Percentiles rank a stretch among this genome's conserved stretches.
Evolutionary conservation across 2,329 filamentous ascomycete genomes (phyloP).

Genomic region (Sodiomyces alkalinus): DNA sequence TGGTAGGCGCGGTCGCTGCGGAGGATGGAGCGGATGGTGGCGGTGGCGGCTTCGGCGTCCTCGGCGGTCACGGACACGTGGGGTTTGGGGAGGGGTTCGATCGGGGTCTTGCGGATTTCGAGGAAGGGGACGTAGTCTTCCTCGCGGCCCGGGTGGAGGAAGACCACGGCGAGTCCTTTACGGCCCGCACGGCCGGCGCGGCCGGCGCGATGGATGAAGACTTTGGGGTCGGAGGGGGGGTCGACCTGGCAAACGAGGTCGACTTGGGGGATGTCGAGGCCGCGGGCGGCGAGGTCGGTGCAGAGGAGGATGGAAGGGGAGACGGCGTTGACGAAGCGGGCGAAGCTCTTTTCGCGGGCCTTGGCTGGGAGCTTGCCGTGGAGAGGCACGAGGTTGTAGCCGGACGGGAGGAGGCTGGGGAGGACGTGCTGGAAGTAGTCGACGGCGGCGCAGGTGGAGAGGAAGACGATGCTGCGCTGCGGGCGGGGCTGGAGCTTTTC

Average conservation of each 20-base stretch:
- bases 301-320: conserved; percentile 73
- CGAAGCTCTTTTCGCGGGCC: conserved; percentile 78
- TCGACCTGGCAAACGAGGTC: conserved; percentile 86
- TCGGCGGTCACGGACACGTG: conserved; percentile 39
- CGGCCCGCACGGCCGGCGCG: conserved; percentile 80
- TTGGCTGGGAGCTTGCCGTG: conserved; percentile 87
- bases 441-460: conserved; percentile 87
- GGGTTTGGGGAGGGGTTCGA: conserved; percentile 45
- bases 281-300: conserved; percentile 81
- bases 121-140: conserved; percentile 85
- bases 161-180: conserved; percentile 69
- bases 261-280: conserved; percentile 81
- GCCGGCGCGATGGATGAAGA: conserved; percentile 86
- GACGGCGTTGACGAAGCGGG: conserved; percentile 59
- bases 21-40: conserved; percentile 45
- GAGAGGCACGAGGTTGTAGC: conserved; percentile 60
- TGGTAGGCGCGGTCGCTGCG: conserved; percentile 43
- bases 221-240: conserved; percentile 72
- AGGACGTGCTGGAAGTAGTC: conserved; percentile 85
- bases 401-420: conserved; percentile 51
- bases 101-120: conserved; percentile 73
- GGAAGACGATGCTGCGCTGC: conserved; percentile 76
- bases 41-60: conserved; percentile 42
- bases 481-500: conserved; percentile 55
- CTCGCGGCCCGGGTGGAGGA: conserved; percentile 73